Percentiles rank a stretch among this genome's conserved stretches.
These are phyloP conservation scores for Paxillus involutus DNA, from an alignment of 768 basidiomycete genomes.

Conservation along the genomic window DNA sequence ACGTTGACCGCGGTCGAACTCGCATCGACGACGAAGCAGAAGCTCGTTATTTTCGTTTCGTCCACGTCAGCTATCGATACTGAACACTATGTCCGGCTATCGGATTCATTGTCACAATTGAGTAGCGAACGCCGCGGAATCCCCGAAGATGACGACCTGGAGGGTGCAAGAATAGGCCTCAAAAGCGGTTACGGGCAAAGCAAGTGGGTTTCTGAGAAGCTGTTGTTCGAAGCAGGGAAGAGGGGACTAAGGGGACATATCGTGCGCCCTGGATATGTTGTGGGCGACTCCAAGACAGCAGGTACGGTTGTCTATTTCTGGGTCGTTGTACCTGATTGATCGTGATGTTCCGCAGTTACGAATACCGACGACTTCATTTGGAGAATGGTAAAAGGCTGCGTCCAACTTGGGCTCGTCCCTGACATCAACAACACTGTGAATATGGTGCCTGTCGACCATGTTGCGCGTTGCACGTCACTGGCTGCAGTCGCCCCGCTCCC, in stretches of 20 bases:
- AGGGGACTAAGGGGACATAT: conserved; percentile 85
- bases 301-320: conserved; percentile 46
- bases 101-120: conserved; percentile 59
- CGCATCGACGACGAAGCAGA: conserved; percentile 70
- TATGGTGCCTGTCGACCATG: conserved; percentile 97
- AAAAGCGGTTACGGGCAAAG: conserved; percentile 95
- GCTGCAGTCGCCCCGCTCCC: conserved; percentile 65
- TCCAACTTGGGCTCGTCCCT: conserved; percentile 94
- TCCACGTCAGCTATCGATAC: conserved; percentile 95
- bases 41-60: conserved; percentile 87
- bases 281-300: conserved; percentile 86
- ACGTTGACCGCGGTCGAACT: conserved; percentile 85
- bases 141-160: conserved; percentile 85
- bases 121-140: conserved; percentile 58
- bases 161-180: conserved; percentile 71
- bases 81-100: conserved; percentile 84
- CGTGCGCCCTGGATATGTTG: conserved; percentile 92
- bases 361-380: conserved; percentile 99
- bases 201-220: conserved; percentile 98
- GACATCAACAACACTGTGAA: conserved; percentile 99
- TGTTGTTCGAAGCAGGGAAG: conserved; percentile 87
- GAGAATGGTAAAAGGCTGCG: conserved; percentile 97
- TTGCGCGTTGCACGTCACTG: conserved; percentile 77
- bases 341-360: conserved; percentile 57
- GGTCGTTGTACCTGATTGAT: background rate